Percentiles rank a stretch among this genome's conserved stretches.
Conservation (phyloP, 768 basidiomycete species). For the Auriscalpium orientale region DNA sequence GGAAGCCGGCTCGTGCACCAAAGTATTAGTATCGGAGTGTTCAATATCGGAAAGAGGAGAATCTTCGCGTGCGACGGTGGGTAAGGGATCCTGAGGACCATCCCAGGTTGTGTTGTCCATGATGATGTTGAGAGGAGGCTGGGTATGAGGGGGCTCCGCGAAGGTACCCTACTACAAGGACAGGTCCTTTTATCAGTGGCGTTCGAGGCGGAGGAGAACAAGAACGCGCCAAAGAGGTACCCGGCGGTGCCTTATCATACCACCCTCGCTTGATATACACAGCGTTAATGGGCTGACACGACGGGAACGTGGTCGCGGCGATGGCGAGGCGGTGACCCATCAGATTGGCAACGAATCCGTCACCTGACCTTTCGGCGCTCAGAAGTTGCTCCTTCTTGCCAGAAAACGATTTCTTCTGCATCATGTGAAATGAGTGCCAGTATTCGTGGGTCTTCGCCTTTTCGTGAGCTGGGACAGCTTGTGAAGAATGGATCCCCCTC, state of each 20-base stretch:
- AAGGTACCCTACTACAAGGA: too few species aligned
- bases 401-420: constrained; percentile 14
- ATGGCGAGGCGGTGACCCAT: constrained; percentile 31
- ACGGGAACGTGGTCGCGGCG: constrained; percentile 39
- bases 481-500: constrained; percentile 29
- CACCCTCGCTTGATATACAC: constrained; percentile 42
- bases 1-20: too few species aligned
- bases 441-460: constrained; percentile 5
- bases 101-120: too few species aligned
- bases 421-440: constrained; percentile 31
- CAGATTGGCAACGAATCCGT: constrained; percentile 19
- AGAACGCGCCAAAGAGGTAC: not conserved
- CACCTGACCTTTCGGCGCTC: constrained; percentile 32
- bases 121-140: too few species aligned
- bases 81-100: too few species aligned
- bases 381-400: constrained; percentile 10
- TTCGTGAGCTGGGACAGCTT: constrained; percentile 22
- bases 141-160: too few species aligned
- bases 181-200: not conserved
- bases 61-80: too few species aligned
- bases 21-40: too few species aligned
- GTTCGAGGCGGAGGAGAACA: not conserved
- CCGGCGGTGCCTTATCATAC: constrained; percentile 39
- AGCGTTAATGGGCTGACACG: constrained; percentile 40
- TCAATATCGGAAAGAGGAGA: too few species aligned